Base-by-base conservation (phyloP, 2,329 filamentous ascomycete genomes). In the Coniosporium tulheliwenetii region DNA sequence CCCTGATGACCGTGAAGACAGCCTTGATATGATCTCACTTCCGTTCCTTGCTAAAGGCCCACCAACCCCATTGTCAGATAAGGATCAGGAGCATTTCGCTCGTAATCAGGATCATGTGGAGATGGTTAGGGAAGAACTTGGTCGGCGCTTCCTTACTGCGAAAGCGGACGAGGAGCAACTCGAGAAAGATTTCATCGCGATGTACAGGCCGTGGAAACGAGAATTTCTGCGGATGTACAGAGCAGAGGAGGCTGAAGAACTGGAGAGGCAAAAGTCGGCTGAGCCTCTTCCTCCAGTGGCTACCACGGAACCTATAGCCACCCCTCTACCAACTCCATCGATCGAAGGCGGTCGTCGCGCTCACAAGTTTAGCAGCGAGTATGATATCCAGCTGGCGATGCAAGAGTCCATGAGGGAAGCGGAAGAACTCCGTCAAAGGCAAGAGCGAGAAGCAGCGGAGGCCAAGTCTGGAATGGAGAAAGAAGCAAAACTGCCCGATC, bases 391-490 rank as follows among this genome's bases (percentile, higher is more conserved):
- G 54, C 70, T 75, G 32, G 79, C 81, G 5, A 61, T 87, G 38
- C 75, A 82, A 52, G 77, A 82, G 49, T 86, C 81, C 0, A 73
- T 79, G 47, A 70, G 75, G 30, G 70, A 75, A 43, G 80, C 85
- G 48, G 75, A 79, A 38, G 78, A 82, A 47, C 60, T 69, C 37
- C 66, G 73, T 3, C 10, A 10, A 38, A 54, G 50, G 36, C 48
- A 52, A 36, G 64, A 68, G 29, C 59, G 56, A 13, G 65, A 68
- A 40, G 73, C 73, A 30, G 72, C 76, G 47, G 77, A 79, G 53
- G 77, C 81, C 41, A 79, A 79, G 52, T 78, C 79, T 43, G 79
- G 82, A 45, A 81, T 75, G 47, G 79, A 83, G 36, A 85, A 83
- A 53, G 84, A 89, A 56, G 84, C 84, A 0, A 67, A 71, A 3